These are phyloP conservation scores for Baorangia bicolor DNA, from an alignment of 768 basidiomycete genomes.

Conservation along the genomic window DNA sequence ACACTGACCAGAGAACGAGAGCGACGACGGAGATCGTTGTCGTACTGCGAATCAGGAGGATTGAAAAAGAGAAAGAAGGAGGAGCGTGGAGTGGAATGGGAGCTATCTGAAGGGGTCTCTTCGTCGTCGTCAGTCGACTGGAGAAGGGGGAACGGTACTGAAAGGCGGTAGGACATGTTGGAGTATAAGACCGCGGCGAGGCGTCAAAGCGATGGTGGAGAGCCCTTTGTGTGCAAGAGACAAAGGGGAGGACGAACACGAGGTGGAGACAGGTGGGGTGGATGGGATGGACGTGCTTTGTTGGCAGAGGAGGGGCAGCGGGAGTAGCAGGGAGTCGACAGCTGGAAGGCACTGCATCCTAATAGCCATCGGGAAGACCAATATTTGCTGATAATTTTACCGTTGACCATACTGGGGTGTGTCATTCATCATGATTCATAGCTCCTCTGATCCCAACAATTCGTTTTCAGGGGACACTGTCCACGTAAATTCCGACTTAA, in stretches of 20 bases:
- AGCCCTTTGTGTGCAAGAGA: conserved; percentile 27
- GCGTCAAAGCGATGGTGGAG: conserved; percentile 25
- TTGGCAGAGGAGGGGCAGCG: not conserved
- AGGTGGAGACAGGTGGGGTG: not conserved
- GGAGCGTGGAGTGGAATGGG: conserved; percentile 19
- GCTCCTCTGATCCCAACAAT: conserved; percentile 13
- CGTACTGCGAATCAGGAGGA: not conserved
- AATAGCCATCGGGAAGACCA: conserved; percentile 16
- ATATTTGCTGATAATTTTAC: conserved; percentile 12
- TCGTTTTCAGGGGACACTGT: not conserved
- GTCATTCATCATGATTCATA: conserved; percentile 9
- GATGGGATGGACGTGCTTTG: conserved; percentile 5
- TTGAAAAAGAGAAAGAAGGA: conserved; percentile 16
- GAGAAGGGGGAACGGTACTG: conserved; percentile 15
- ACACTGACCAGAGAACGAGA: conserved; percentile 22
- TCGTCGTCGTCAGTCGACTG: conserved; percentile 15
- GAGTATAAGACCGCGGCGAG: conserved; percentile 13
- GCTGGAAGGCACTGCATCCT: conserved; percentile 11
- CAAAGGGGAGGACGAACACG: conserved; percentile 21
- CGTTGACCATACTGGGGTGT: conserved; percentile 2
- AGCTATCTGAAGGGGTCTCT: conserved; percentile 6
- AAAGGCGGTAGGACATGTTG: conserved; percentile 19
- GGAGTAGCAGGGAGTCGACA: conserved; percentile 7
- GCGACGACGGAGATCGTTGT: conserved; percentile 11
- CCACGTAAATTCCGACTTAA: conserved; percentile 1